These are phyloP conservation scores for Medicago lupulina DNA, from an alignment of 306 rosid genomes.

Conservation along the genomic window DNA sequence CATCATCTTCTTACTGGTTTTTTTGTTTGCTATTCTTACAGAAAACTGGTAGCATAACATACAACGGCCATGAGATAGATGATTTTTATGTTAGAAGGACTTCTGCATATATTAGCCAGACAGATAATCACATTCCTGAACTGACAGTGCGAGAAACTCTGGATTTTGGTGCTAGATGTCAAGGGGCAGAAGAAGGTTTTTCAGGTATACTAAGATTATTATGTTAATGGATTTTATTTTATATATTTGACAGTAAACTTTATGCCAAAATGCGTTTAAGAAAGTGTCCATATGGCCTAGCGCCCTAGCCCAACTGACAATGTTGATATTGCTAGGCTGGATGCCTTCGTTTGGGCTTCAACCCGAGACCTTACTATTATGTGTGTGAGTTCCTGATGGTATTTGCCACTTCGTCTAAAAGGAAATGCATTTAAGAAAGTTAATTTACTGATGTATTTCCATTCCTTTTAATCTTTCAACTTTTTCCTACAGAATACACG, in stretches of 20 bases:
- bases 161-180: conserved; percentile 95
- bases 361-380: too few relatives aligned
- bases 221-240: neutral
- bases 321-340: too few relatives aligned
- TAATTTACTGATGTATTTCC: conserved; percentile 8
- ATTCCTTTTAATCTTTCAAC: neutral
- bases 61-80: conserved; percentile 64
- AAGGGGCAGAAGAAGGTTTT: conserved; percentile 80
- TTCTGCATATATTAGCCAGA: conserved; percentile 88
- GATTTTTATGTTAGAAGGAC: conserved; percentile 84
- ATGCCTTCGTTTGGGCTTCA: too few relatives aligned
- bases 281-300: too few relatives aligned
- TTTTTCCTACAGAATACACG: conserved; percentile 52
- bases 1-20: neutral
- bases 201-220: conserved; percentile 54
- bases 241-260: neutral
- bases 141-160: conserved; percentile 87
- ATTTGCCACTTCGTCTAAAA: too few relatives aligned
- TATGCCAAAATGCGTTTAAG: neutral
- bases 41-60: conserved; percentile 75
- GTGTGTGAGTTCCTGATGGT: too few relatives aligned
- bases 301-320: too few relatives aligned
- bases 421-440: conserved; percentile 2
- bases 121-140: conserved; percentile 86
- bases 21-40: conserved; percentile 34